Base-by-base conservation (phyloP, 495 filamentous ascomycete species). In the Achaetomiella virescens region DNA sequence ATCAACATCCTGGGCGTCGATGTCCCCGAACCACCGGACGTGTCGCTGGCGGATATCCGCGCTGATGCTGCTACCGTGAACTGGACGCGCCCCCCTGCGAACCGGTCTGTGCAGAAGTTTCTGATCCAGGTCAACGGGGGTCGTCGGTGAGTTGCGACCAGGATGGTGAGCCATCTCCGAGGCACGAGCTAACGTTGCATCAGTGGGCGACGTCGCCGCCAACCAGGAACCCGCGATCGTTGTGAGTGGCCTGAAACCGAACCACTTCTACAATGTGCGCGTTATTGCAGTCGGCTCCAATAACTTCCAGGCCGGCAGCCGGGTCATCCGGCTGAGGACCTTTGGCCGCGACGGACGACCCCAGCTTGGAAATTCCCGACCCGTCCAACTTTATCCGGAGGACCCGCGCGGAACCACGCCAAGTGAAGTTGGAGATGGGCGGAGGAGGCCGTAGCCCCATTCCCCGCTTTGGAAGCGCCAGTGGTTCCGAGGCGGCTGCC, bases 121-220 rank as follows among this genome's bases (percentile, higher is more conserved):
- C 81, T 91, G 21, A 90, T 98, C 36, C 88, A 95, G 61, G 84
- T 97, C 52, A 97, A 98, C 66, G 91, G 91, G n/a, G 33, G 84
- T 89, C 33, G 91, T 90, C 73, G 88, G 91, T 95, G 71, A 70
- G 80, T 72, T 20, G 38, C 31, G 47, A 60, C 33, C 31, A 15
- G 47, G 53, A 3, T 31, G 12, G 9, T 21, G 21, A n/a, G 6
- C 35, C 22, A 11, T 31, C 45, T 14, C 36, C 20, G 49, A 47
- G 9, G 12, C 33, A 54, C 25, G 54, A 36, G 37, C 55, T 66
- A 42, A 61, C 58, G 1, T 52, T 37, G 48, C 11, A 53, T 50
- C 58, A 95, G 91, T 95, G 50, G 92, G 92, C 60, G 90, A 96
- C 65, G 88, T 89, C 15, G 82, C 83, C 62, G 73, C 79, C 12